Evolutionary conservation across 306 rosid genomes (phyloP), one percentile per base, ranked within the genome.

Genomic region (Cucumis cinereus): DNA sequence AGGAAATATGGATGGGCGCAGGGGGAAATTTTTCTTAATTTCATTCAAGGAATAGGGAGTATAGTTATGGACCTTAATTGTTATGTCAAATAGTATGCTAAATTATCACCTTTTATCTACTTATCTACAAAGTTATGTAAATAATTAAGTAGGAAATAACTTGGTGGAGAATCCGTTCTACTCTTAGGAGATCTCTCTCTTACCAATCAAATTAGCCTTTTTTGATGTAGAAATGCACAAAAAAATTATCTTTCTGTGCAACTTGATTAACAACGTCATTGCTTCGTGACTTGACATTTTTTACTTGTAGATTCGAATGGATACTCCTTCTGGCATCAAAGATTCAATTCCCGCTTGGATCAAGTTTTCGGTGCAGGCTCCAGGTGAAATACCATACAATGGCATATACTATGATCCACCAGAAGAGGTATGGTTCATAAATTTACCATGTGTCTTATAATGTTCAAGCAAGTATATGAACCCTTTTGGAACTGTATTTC

Each of bases 291-390:
- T 38, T 54, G 22, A 74, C 58, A 36, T 75, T 56, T n/a, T 17
- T 22, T 52, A 15, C 74, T 82, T 79, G 69, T 79, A 95, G 99
- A 88, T 95, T 73, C 99, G 85, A 82, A 92, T 92, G 99, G 87
- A 88, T 74, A 92, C 99, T 75, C 93, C 96, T 81, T 88, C 99
- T 84, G 98, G 99, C 78, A 81, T 89, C 84, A 92, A 95, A 82
- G 99, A 95, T 83, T 92, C 98, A 3, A 92, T 95, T 83, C 87
- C 99, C 75, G 99, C 99, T 77, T 95, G 99, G 99, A 95, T 90
- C 81, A 92, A 92, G 90, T 92, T 88, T 79, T 87, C 99, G 33
- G 88, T 95, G 77, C 99, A 95, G 88, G 91, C 96, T 83, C 97
- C 98, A 8, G 90, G 87, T 80, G 99, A 95, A 90, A 95, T 95